Percentiles rank a stretch among this genome's conserved stretches.
Conservation (phyloP, 2,329 filamentous ascomycete genomes). For the Alternaria sp. region DNA sequence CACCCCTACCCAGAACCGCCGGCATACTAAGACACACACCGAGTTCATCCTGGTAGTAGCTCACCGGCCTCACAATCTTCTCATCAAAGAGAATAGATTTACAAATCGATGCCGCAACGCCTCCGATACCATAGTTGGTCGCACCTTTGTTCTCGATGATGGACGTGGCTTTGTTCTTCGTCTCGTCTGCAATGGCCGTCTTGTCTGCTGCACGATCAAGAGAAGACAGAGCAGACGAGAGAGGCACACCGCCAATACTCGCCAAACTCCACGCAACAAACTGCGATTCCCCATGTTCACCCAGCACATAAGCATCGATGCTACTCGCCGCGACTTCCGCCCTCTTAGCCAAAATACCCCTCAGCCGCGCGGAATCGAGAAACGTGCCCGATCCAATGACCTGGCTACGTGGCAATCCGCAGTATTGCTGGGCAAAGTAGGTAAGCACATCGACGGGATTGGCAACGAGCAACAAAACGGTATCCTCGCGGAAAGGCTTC, state of each 20-base stretch:
- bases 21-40: slow-evolving; percentile 29
- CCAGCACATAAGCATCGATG: slow-evolving; percentile 30
- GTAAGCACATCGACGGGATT: slow-evolving; percentile 37
- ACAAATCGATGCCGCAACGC: slow-evolving; percentile 29
- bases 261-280: slow-evolving; percentile 30
- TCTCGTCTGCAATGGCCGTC: slow-evolving; percentile 19
- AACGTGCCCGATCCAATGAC: slow-evolving; percentile 34
- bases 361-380: slow-evolving; percentile 30
- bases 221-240: slow-evolving; percentile 1
- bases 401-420: slow-evolving; percentile 22
- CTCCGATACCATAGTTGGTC: slow-evolving; percentile 33
- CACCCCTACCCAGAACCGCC: slow-evolving; percentile 26
- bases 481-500: slow-evolving; percentile 28
- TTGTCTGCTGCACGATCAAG: slow-evolving; percentile 5
- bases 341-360: slow-evolving; percentile 21
- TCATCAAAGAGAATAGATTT: slow-evolving; percentile 26
- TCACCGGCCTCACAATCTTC: slow-evolving; percentile 22
- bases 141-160: slow-evolving; percentile 34
- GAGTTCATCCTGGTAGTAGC: slow-evolving; percentile 22
- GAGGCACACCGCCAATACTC: slow-evolving; percentile 20
- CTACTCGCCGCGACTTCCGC: slow-evolving; percentile 21
- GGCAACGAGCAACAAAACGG: slow-evolving; percentile 30
- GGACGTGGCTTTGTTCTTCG: slow-evolving; percentile 23
- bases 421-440: slow-evolving; percentile 29
- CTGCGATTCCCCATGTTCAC: slow-evolving; percentile 31